Evolutionary conservation across 306 rosid genomes (phyloP).

Genomic region (Carpinus viminea): DNA sequence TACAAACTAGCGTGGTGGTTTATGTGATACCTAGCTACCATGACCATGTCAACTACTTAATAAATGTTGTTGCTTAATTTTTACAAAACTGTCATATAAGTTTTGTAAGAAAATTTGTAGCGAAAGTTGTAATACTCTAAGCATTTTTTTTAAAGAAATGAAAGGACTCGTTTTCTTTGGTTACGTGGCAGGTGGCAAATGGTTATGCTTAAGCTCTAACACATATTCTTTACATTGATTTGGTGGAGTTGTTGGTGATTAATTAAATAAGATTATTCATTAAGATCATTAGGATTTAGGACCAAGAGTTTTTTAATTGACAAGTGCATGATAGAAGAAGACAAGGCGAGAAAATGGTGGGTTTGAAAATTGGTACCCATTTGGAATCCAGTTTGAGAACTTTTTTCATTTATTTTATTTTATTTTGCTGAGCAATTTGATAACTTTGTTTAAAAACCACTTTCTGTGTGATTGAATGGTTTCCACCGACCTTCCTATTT

Average conservation of each 20-base stretch:
- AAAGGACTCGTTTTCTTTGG: slow-evolving; percentile 20
- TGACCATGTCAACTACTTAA: no score
- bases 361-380: slow-evolving; percentile 23
- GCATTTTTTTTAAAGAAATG: no score
- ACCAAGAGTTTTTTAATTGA: slow-evolving; percentile 7
- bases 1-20: no score
- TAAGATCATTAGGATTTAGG: slow-evolving; percentile 3
- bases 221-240: slow-evolving; percentile 14
- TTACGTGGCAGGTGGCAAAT: slow-evolving; percentile 25
- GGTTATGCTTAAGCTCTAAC: slow-evolving; percentile 21
- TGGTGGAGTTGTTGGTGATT: slow-evolving; percentile 39
- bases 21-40: no score
- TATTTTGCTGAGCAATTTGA: no score
- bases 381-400: background rate
- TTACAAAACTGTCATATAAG: background rate
- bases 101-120: no score
- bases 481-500: background rate
- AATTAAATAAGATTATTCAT: slow-evolving; percentile 1
- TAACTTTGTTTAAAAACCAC: slow-evolving; percentile 1
- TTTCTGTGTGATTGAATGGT: background rate
- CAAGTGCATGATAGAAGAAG: slow-evolving; percentile 26
- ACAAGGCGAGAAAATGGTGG: slow-evolving; percentile 28
- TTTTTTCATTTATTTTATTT: no score
- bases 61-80: no score
- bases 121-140: no score